phyloP scores from a whole-genome alignment of 2,329 filamentous ascomycete genomes.

The Trichophyton rubrum region DNA sequence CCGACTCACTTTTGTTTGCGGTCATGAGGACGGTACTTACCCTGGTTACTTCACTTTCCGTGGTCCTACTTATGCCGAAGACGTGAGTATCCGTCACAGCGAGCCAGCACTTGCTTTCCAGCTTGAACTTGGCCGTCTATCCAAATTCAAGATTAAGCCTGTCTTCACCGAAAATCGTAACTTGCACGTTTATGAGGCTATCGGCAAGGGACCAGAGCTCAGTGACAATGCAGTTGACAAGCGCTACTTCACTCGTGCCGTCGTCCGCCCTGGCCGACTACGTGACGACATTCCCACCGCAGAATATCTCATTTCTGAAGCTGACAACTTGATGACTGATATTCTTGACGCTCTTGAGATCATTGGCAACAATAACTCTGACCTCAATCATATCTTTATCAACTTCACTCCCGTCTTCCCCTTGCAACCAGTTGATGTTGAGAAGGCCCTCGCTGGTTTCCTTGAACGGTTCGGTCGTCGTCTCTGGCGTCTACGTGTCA shows the following conservation, averaged over 20 bases:
- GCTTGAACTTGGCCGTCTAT: constrained; percentile 83
- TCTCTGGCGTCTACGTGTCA: constrained; percentile 90
- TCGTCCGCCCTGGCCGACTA: constrained; percentile 85
- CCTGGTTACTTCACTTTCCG: constrained; percentile 98
- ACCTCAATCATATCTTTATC: constrained; percentile 99
- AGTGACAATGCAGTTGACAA: constrained; percentile 61
- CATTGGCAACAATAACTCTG: constrained; percentile 97
- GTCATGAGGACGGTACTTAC: constrained; percentile 84
- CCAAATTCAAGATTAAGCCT: constrained; percentile 95
- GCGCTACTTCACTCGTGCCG: constrained; percentile 94
- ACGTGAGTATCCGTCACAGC: constrained; percentile 90
- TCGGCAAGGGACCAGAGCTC: constrained; percentile 76
- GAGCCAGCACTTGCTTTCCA: constrained; percentile 97
- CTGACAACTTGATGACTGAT: constrained; percentile 91
- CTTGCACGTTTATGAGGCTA: constrained; percentile 95
- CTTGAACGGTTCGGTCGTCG: constrained; percentile 90
- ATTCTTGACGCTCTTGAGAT: constrained; percentile 97
- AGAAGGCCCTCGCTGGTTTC: constrained; percentile 88
- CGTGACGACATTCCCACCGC: constrained; percentile 97
- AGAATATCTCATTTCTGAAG: constrained; percentile 95
- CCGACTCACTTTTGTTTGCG: constrained; percentile 90
- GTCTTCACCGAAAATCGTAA: constrained; percentile 99
- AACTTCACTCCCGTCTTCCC: constrained; percentile 98
- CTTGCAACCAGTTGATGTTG: constrained; percentile 75
- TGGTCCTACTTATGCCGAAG: constrained; percentile 76